Base-by-base conservation (phyloP, 176 grass and related monocot genomes). In the Dendrocalamus sinicus region DNA sequence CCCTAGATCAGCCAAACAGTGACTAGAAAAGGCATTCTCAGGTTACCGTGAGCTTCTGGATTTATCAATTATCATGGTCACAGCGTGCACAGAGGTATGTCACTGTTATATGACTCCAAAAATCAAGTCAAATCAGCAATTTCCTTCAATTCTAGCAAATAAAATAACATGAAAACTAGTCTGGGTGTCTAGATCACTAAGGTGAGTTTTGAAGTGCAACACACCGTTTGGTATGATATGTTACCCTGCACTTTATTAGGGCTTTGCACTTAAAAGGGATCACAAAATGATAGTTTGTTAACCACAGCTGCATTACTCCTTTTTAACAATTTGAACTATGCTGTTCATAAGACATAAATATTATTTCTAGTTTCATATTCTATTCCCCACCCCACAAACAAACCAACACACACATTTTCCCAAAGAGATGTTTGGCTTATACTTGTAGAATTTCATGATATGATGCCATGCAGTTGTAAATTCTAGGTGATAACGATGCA, bases 21-120 rank as follows among this genome's bases (percentile, higher is more conserved):
- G 72, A 46, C 16, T 45, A 45, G 52, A 85, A 35, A 61, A 61
- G 23, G 40, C 52, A 70, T 55, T 28, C 65, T 50, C 12, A 62
- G 37, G 20, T 50, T 79, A 72, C 0, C 13, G 16, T 78, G 12
- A 23, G 3, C 64, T 60, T 45, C 72, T 26, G 32, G 26, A 51
- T 24, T 61, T 68, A 50, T 80, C 28, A 81, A 15, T 53, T 22
- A 61, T 58, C 39, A 58, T 70, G 11, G 74, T 22, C 39, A 81
- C n/a, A 53, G 16, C 32, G 10, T 75, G 81, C 13, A 86, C 16
- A 35, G 11, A 86, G 64, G 19, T 9, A 73, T 87, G 46, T 11
- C 47, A 41, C 8, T 70, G 66, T 57, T 81, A n/a, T 67, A 58
- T 71, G n/a, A 30, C 14, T 19, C 9, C 41, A 69, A 37, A 41